Conservation (phyloP, 345 rosid species). For the Eucalyptus leucophloia region DNA sequence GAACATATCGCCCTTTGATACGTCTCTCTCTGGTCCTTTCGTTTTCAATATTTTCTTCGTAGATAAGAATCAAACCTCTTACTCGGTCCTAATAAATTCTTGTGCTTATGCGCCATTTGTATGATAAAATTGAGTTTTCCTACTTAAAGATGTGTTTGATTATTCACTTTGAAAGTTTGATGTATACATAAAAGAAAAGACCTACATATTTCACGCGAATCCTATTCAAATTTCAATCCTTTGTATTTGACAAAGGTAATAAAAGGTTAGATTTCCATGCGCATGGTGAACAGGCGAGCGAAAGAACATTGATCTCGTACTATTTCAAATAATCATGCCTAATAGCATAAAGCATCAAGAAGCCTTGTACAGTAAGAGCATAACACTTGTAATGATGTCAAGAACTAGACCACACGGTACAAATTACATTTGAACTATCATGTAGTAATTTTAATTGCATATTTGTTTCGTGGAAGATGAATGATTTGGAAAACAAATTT, state of each 20-base stretch:
- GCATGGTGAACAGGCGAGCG: not conserved
- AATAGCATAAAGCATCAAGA: not conserved
- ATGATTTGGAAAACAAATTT: not conserved
- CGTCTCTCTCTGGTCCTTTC: not conserved
- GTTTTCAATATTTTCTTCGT: not conserved
- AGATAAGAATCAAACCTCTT: not conserved
- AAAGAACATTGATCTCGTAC: not conserved
- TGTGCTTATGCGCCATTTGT: not conserved
- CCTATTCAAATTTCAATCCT: not conserved
- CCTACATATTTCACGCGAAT: not conserved
- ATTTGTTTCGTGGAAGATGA: not conserved
- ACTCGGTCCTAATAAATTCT: not conserved
- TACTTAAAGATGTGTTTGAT: not conserved
- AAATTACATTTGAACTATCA: not conserved
- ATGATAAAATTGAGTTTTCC: not conserved
- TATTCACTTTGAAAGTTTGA: not conserved
- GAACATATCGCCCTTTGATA: not conserved
- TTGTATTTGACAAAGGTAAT: not conserved
- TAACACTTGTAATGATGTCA: not conserved
- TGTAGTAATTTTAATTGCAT: not conserved
- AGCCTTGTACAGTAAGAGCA: not conserved
- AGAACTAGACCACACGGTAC: not conserved
- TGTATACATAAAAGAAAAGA: not conserved
- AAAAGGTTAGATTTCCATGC: not conserved
- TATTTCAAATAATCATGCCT: not conserved